Evolutionary conservation across 2,329 filamentous ascomycete genomes (phyloP), one percentile per base, ranked within the genome.

Genomic region (Trichoderma sp.): DNA sequence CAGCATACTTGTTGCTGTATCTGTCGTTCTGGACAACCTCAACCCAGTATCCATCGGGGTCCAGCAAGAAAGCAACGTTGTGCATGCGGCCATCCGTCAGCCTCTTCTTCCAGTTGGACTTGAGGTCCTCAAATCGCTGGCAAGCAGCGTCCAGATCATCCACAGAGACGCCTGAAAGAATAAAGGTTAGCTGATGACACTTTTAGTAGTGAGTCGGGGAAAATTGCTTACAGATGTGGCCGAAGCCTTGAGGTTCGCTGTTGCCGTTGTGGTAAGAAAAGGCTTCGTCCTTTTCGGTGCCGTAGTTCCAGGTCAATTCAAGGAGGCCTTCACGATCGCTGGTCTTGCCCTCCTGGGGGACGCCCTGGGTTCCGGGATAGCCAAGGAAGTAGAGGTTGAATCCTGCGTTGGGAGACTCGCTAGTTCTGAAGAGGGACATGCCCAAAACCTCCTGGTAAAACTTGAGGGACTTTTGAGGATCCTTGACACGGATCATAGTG

Each of bases 211-310:
- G 6, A 14, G 1, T 6, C 2, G 4, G 7, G 14, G 2, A 4
- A 15, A 24, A 15, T 18, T 7, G 47, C 89, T 84, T 82, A 92
- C 94, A 97, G 73, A 98, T 94, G 79, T 98, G 95, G 0, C 95
- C 95, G 76, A 98, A 98, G 1, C 96, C 96, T 81, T 98, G 94
- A 0, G 95, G 95, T 80, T 97, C 86, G 56, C 91, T 86, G 81
- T 99, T 99, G 47, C 96, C 96, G 77, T 97, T 91, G 82, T 99
- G 95, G 80, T 99, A 99, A 75, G 88, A 88, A 80, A 97, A 96
- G 74, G 84, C 84, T 71, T 90, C 88, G 74, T 98, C 92, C 79
- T 95, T 96, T 84, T 98, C 95, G 0, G 93, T 95, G 47, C 90
- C 90, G 75, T 91, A 88, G 79, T 91, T 91, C 92, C 93, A 97